These are phyloP conservation scores for Clonostachys rosea DNA, from an alignment of 2,329 filamentous ascomycete species.

Conservation along the genomic window DNA sequence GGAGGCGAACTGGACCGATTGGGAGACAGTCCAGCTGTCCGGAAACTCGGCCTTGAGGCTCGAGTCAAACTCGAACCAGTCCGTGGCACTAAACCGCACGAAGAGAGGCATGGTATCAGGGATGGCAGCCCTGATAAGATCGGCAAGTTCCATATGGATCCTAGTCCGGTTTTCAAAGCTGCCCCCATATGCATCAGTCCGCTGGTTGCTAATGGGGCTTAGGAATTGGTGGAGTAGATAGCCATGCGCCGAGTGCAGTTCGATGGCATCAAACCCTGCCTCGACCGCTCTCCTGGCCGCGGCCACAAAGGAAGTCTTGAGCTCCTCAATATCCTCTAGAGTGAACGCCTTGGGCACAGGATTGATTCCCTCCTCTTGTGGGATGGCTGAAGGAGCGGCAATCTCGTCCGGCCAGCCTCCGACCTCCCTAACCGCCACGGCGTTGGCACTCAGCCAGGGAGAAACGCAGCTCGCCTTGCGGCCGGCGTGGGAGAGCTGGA, in stretches of 20 bases:
- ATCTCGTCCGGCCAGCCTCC: conserved; percentile 56
- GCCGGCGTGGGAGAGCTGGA: conserved; percentile 81
- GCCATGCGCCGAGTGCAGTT: conserved; percentile 32
- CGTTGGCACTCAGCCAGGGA: conserved; percentile 56
- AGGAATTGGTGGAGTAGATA: conserved; percentile 34
- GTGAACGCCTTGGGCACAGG: conserved; percentile 62
- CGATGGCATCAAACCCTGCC: conserved; percentile 42
- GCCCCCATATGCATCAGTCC: conserved; percentile 28
- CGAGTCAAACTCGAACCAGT: conserved; percentile 52
- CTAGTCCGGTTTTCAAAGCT: conserved; percentile 60
- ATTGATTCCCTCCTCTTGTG: conserved; percentile 55
- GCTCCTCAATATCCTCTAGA: conserved; percentile 57
- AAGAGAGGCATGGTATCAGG: conserved; percentile 51
- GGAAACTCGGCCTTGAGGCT: conserved; percentile 36
- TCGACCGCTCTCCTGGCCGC: conserved; percentile 40
- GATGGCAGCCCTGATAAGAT: conserved; percentile 44
- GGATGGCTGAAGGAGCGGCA: conserved; percentile 39
- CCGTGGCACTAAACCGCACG: conserved; percentile 54
- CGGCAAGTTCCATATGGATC: conserved; percentile 50
- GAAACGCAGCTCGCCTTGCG: conserved; percentile 58
- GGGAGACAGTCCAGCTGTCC: conserved; percentile 60
- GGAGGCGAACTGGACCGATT: conserved; percentile 32
- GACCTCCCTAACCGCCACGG: conserved; percentile 43
- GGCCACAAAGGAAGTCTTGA: conserved; percentile 56
- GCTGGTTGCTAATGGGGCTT: conserved; percentile 24